These are phyloP conservation scores for Grosmannia serpens DNA, from an alignment of 2,329 filamentous ascomycete genomes.

Conservation along the genomic window DNA sequence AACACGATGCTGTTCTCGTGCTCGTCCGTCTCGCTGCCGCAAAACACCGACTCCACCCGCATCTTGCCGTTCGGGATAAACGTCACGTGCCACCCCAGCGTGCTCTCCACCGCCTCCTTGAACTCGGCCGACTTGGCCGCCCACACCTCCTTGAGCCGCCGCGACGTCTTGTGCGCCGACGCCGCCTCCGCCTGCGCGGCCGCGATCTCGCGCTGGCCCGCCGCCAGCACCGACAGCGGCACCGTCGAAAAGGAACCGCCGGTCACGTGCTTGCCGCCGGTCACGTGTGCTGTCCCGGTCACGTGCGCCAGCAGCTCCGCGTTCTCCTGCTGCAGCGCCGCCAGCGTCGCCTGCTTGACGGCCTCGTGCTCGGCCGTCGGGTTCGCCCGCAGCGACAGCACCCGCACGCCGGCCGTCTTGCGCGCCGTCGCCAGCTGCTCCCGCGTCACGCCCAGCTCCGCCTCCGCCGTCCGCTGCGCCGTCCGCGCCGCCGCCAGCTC, in stretches of 20 bases:
- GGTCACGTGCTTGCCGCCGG: constrained; percentile 6
- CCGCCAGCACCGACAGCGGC: constrained; percentile 64
- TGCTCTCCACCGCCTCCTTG: constrained; percentile 83
- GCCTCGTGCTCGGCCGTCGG: constrained; percentile 78
- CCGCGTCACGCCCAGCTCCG: constrained; percentile 60
- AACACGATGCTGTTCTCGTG: constrained; percentile 71
- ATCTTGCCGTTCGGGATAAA: constrained; percentile 98
- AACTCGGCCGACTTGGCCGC: constrained; percentile 85
- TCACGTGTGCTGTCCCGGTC: constrained; percentile 23
- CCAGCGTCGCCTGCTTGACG: constrained; percentile 70
- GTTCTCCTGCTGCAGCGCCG: constrained; percentile 73
- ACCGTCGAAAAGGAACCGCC: constrained; percentile 45
- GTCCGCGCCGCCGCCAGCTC: constrained; percentile 60
- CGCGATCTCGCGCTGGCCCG: constrained; percentile 62
- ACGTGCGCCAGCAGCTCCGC: constrained; percentile 68
- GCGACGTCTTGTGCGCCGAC: constrained; percentile 70
- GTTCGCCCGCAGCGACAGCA: constrained; percentile 82
- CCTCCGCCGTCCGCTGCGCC: constrained; percentile 57
- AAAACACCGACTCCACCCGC: constrained; percentile 77
- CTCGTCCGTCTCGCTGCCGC: constrained; percentile 56
- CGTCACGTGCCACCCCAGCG: constrained; percentile 87
- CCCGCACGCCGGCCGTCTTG: constrained; percentile 62
- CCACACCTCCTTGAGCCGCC: constrained; percentile 81
- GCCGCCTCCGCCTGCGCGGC: constrained; percentile 58
- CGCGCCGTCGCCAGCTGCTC: constrained; percentile 59